Base-by-base conservation (phyloP, 306 rosid species). In the Benincasa hispida region DNA sequence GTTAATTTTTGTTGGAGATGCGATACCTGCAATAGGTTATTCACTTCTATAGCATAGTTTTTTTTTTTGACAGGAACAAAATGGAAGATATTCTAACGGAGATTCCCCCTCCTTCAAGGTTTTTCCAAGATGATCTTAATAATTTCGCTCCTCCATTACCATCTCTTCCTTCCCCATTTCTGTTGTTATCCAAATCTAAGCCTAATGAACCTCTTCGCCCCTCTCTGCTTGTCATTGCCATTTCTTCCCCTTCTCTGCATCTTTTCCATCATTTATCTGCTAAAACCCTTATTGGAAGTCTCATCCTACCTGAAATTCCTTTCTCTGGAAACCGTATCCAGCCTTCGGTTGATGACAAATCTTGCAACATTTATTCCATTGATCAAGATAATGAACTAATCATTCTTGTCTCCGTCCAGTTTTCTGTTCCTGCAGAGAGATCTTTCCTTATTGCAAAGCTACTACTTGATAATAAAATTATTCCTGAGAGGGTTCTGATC, bases 61-160 rank as follows among this genome's bases (percentile, higher is more conserved):
- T 58, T 60, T 61, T 76, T 58, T 60, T 61, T 76, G 34, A 6
- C 39, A 50, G 55, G 76, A 67, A 54, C 76, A 19, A 67, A 15
- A 88, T 94, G 98, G 98, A 91, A 82, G 98, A 91, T 32, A 90
- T 91, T 2, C 81, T 91, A 12, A 91, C 97, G 10, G 97, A 91
- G 79, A 82, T 82, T 79, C 90, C 97, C 25, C 95, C 93, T 14
- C 97, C 96, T 10, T 94, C 98, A 41, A 84, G 97, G 41, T 85
- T 94, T 69, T 70, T 85, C 24, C 87, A 89, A 77, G 97, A 91
- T 79, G 98, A 91, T 45, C 95, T 94, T 37, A 89, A 91, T 86
- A 91, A 69, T 72, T 94, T 91, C 79, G 74, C 94, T 2, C 79
- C 81, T 2, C 92, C 93, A 4, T 88, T 86, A 0, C 87, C 88